Percentiles rank a stretch among this genome's conserved stretches.
These are phyloP conservation scores for Fibroporia radiculosa DNA, from an alignment of 768 basidiomycete species.

Conservation along the genomic window DNA sequence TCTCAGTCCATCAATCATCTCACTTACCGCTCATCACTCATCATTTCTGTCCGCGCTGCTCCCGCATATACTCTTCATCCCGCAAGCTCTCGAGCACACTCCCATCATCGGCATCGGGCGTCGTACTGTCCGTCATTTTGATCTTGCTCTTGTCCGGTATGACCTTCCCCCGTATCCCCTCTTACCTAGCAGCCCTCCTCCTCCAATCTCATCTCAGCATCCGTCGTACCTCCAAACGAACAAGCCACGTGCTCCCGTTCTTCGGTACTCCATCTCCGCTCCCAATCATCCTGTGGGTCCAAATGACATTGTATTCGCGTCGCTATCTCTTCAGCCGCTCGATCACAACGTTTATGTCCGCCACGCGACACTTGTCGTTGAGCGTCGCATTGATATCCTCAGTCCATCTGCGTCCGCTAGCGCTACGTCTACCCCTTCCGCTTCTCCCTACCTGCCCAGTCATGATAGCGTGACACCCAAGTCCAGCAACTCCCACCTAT, in stretches of 20 bases:
- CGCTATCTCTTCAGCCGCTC: conserved; percentile 51
- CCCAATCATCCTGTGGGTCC: conserved; percentile 62
- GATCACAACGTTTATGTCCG: conserved; percentile 53
- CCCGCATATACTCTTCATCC: neutral
- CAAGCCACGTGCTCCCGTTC: conserved; percentile 48
- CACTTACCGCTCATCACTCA: conserved; percentile 4
- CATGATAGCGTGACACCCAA: neutral
- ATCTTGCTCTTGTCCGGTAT: conserved; percentile 65
- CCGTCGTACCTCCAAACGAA: conserved; percentile 31
- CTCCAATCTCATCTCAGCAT: conserved; percentile 28
- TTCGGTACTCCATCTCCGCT: conserved; percentile 51
- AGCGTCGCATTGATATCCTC: conserved; percentile 61
- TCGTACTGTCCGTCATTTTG: conserved; percentile 62
- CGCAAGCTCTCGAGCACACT: conserved; percentile 59
- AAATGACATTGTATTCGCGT: conserved; percentile 61
- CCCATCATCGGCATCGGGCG: conserved; percentile 60
- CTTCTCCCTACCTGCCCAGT: neutral
- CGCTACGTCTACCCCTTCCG: conserved; percentile 2
- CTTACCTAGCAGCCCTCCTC: conserved; percentile 12
- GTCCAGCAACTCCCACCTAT: conserved; percentile 1
- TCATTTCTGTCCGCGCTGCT: conserved; percentile 1
- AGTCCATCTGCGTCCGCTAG: conserved; percentile 5
- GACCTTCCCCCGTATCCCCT: conserved; percentile 32
- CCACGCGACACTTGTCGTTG: conserved; percentile 55
- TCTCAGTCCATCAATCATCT: conserved; percentile 15